Evolutionary conservation across 768 basidiomycete species (phyloP).

Genomic region (Pilatotrama ljubarskyi): DNA sequence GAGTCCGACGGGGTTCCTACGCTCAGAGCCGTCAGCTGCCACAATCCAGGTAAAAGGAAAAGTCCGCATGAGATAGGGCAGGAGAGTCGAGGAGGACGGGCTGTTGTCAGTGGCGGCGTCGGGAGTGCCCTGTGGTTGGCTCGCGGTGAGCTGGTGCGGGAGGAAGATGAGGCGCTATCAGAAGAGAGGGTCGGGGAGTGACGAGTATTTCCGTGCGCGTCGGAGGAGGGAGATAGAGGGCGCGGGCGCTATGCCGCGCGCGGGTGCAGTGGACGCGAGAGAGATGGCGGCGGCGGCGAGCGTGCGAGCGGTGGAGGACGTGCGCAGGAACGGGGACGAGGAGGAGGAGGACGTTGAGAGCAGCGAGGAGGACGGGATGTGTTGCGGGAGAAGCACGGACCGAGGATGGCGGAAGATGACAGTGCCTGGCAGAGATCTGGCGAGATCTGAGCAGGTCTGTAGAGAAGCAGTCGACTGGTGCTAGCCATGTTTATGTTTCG

Average conservation of each 20-base stretch:
- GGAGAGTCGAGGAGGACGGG: background rate
- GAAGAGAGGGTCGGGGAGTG: conserved; percentile 15
- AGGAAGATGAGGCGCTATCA: conserved; percentile 14
- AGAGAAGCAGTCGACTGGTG: background rate
- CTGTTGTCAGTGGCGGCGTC: conserved; percentile 7
- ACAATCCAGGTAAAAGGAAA: background rate
- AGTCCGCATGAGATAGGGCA: background rate
- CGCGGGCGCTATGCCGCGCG: background rate
- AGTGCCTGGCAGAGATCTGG: conserved; percentile 2
- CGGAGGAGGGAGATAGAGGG: conserved; percentile 10
- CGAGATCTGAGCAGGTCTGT: conserved; percentile 5
- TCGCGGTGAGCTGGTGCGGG: background rate
- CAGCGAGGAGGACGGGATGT: background rate
- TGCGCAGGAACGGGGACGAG: background rate
- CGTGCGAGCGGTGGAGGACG: background rate
- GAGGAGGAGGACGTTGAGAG: no score
- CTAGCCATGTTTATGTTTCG: background rate
- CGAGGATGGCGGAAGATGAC: conserved; percentile 26
- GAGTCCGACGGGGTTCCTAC: background rate
- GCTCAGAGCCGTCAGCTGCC: background rate
- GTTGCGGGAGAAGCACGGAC: conserved; percentile 24
- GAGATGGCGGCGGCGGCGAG: background rate
- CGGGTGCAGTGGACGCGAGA: background rate
- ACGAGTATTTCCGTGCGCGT: conserved; percentile 15
- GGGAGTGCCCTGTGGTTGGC: background rate